phyloP scores from a whole-genome alignment of 192 early-diverging fungal genomes.

The Geranomyces michiganensis region DNA sequence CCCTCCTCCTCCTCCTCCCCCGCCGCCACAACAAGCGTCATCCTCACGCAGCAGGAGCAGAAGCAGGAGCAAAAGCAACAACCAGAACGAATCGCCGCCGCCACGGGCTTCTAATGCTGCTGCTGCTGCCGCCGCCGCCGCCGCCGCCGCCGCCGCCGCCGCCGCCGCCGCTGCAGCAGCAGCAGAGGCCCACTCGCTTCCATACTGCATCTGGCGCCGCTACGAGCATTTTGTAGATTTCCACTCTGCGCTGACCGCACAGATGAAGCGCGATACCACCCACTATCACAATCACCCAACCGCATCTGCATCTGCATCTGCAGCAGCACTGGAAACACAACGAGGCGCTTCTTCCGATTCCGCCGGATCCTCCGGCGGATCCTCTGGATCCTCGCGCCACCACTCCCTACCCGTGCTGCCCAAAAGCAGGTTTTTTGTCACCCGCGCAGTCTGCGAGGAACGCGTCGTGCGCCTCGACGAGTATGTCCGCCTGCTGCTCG shows the following conservation, averaged over 20 bases:
- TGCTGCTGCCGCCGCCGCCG: background rate
- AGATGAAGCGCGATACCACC: slow-evolving; percentile 12
- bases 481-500: slow-evolving; percentile 17
- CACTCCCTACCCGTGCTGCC: slow-evolving; percentile 19
- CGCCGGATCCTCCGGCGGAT: no score
- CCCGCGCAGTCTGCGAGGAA: slow-evolving; percentile 24
- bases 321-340: no score
- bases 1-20: no score
- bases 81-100: background rate
- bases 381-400: background rate
- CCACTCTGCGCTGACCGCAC: slow-evolving; percentile 7
- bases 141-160: background rate
- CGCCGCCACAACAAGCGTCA: background rate
- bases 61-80: background rate
- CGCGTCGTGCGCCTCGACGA: slow-evolving; percentile 15
- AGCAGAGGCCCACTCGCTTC: background rate
- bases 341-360: no score
- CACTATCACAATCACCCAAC: background rate
- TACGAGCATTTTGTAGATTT: slow-evolving; percentile 32
- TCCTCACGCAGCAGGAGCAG: background rate
- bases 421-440: slow-evolving; percentile 27
- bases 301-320: no score
- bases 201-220: slow-evolving; percentile 17
- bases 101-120: background rate
- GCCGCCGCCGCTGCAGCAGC: background rate